phyloP scores from a whole-genome alignment of 192 early-diverging fungal species.

The Gonapodya prolifera region DNA sequence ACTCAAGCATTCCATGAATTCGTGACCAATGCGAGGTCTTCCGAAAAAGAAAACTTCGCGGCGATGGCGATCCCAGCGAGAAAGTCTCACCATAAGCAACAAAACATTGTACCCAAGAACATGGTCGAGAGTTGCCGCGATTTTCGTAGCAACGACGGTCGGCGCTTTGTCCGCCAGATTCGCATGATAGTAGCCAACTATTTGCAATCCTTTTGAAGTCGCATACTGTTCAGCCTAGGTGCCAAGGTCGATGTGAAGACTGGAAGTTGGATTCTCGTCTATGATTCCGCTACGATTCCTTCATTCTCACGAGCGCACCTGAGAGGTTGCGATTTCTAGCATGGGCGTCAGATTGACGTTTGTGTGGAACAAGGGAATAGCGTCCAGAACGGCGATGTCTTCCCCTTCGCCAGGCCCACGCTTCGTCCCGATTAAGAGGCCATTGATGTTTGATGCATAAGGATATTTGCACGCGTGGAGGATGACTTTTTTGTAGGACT shows the following conservation, averaged over 20 bases:
- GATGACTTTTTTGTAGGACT: background rate
- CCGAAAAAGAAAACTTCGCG: background rate
- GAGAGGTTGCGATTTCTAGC: background rate
- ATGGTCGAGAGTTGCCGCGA: background rate
- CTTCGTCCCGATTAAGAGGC: background rate
- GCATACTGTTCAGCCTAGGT: background rate
- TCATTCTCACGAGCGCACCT: background rate
- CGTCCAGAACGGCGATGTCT: background rate
- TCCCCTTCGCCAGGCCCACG: background rate
- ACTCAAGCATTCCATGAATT: too few species aligned
- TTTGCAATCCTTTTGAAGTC: background rate
- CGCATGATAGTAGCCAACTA: background rate
- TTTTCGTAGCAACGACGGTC: background rate
- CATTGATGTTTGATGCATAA: background rate
- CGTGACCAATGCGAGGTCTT: too few species aligned
- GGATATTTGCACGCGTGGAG: background rate
- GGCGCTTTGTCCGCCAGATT: background rate
- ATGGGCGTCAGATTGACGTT: conserved; percentile 3
- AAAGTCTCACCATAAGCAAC: background rate
- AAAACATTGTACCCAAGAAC: background rate
- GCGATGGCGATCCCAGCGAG: background rate
- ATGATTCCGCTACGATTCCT: too few species aligned
- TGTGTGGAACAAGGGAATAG: conserved; percentile 2
- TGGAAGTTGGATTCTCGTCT: too few species aligned
- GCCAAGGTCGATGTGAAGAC: too few species aligned